A percentile compares a stretch with the other conserved stretches of the same genome.
These are phyloP conservation scores for Hyparrhenia diplandra DNA, from an alignment of 176 grass and related monocot genomes.

Conservation along the genomic window DNA sequence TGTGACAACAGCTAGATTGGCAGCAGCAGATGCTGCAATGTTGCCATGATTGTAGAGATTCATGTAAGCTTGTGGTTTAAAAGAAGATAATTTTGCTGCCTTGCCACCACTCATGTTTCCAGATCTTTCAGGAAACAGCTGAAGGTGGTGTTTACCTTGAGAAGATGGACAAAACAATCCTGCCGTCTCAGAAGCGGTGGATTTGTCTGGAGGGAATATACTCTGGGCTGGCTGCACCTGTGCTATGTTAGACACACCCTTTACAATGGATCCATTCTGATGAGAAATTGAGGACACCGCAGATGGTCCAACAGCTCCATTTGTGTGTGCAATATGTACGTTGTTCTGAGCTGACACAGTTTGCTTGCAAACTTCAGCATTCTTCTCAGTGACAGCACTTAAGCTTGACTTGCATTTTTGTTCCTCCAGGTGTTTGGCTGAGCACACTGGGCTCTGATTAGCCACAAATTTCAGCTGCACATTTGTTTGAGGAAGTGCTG, in stretches of 20 bases:
- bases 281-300: constrained; percentile 28
- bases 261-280: constrained; percentile 32
- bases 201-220: constrained; percentile 21
- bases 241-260: constrained; percentile 21
- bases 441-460: constrained; percentile 23
- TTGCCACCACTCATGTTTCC: constrained; percentile 41
- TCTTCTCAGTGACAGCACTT: constrained; percentile 13
- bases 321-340: constrained; percentile 8
- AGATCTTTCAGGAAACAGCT: constrained; percentile 32
- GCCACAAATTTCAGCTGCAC: constrained; percentile 1
- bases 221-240: constrained; percentile 25
- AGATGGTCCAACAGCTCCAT: constrained; percentile 16
- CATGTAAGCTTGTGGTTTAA: constrained; percentile 81
- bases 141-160: constrained; percentile 30
- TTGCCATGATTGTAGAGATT: constrained; percentile 91
- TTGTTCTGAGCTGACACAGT: constrained; percentile 20
- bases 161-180: constrained; percentile 25
- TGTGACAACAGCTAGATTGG: constrained; percentile 77
- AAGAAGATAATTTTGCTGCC: constrained; percentile 36
- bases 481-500: constrained; percentile 35
- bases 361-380: constrained; percentile 29
- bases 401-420: too few relatives aligned
- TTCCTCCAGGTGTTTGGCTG: too few relatives aligned
- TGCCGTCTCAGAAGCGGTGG: constrained; percentile 25
- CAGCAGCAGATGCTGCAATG: constrained; percentile 84